phyloP scores from a whole-genome alignment of 1,284 basidiomycete species.

The Irpex sp. region DNA sequence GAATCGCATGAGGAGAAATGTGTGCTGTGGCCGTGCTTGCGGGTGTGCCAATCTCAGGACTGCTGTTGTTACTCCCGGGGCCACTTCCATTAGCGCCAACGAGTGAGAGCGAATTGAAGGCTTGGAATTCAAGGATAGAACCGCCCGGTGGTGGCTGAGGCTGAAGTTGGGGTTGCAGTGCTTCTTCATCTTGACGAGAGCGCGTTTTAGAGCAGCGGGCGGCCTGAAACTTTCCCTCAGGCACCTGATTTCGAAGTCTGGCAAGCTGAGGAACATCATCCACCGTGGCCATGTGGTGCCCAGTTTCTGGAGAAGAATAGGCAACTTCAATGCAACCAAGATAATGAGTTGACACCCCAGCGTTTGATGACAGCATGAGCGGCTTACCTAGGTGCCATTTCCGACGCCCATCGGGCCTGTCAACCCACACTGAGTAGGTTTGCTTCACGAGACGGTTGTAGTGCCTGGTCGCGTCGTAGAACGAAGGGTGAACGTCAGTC shows the following conservation, averaged over 20 bases:
- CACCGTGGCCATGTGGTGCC: constrained; percentile 61
- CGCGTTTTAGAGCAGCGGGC: constrained; percentile 29
- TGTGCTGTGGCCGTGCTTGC: background rate
- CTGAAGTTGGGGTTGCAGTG: background rate
- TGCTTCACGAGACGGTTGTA: constrained; percentile 66
- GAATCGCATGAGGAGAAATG: background rate
- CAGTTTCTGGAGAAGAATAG: constrained; percentile 67
- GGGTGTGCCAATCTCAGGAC: background rate
- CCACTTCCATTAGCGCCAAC: background rate
- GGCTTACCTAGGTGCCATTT: constrained; percentile 78
- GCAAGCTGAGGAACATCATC: constrained; percentile 55
- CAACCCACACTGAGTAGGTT: constrained; percentile 74
- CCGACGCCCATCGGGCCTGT: constrained; percentile 54
- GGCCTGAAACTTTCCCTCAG: constrained; percentile 39
- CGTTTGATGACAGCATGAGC: background rate
- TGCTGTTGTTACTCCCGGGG: background rate
- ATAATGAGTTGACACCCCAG: background rate
- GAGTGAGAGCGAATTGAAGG: background rate
- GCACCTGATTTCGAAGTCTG: constrained; percentile 43
- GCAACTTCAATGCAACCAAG: constrained; percentile 43
- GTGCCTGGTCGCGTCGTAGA: constrained; percentile 14
- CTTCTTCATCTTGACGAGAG: constrained; percentile 11
- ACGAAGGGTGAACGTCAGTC: background rate
- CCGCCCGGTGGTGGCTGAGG: background rate
- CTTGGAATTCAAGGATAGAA: background rate